A percentile compares a stretch with the other conserved stretches of the same genome.
These are phyloP conservation scores for Mycena crocata DNA, from an alignment of 768 basidiomycete species.

Conservation along the genomic window DNA sequence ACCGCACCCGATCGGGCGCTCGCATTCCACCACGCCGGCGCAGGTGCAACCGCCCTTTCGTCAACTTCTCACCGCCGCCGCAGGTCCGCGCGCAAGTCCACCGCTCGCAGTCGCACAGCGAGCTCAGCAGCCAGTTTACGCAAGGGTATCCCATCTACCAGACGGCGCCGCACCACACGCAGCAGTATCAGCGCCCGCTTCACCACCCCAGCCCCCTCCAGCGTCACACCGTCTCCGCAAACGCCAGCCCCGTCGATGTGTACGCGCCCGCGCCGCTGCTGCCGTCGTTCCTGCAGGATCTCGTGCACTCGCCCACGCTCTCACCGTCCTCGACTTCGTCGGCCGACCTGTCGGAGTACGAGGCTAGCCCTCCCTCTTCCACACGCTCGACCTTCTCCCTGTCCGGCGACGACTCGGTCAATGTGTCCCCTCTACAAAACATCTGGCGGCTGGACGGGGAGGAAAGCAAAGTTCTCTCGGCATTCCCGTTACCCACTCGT, in stretches of 20 bases:
- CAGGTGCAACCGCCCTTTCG: conserved; percentile 54
- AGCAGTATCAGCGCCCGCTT: neutral
- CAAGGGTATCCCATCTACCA: conserved; percentile 67
- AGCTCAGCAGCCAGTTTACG: conserved; percentile 58
- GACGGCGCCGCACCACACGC: conserved; percentile 64
- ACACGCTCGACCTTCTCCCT: conserved; percentile 41
- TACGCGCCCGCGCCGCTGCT: conserved; percentile 63
- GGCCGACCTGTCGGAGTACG: conserved; percentile 72
- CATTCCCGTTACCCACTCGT: conserved; percentile 60
- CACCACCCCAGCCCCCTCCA: conserved; percentile 29
- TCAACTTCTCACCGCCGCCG: conserved; percentile 48
- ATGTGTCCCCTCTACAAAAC: conserved; percentile 55
- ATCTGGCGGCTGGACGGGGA: conserved; percentile 84
- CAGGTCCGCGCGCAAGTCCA: conserved; percentile 52
- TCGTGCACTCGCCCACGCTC: conserved; percentile 74
- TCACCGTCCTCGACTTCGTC: conserved; percentile 76
- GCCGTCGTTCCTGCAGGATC: conserved; percentile 84
- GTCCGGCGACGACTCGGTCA: conserved; percentile 40
- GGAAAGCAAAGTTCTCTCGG: conserved; percentile 65
- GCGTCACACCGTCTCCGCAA: conserved; percentile 26
- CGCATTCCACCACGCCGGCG: conserved; percentile 60
- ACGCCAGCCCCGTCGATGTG: conserved; percentile 25
- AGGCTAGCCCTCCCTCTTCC: conserved; percentile 48
- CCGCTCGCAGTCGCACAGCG: conserved; percentile 64
- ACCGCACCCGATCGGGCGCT: conserved; percentile 42